Base-by-base conservation (phyloP, 805 yeast species). In the Metschnikowia baotianmanensis region DNA sequence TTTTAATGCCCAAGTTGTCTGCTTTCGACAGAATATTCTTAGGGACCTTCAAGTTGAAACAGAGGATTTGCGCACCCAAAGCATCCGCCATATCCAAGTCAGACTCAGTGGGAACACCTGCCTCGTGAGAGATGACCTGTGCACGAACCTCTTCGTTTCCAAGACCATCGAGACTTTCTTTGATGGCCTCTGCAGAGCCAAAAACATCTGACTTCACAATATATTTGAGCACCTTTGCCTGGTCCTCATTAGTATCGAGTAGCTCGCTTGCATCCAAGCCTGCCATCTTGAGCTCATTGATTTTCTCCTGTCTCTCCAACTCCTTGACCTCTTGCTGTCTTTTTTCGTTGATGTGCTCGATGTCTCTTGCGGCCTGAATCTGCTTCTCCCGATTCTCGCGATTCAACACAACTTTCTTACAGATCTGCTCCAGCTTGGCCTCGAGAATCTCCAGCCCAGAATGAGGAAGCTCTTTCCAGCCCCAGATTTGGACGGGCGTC, bases 101-200 rank as follows among this genome's bases (percentile, higher is more conserved):
- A 2, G 67, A 57, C 31, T 68, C 73, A 13, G 71, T 65, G 0
- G 96, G 80, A 3, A 82, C 68, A 21, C 98, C 98, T 6, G 90
- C 96, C 19, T 82, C 89, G 26, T 82, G 75, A 31, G 76, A 76
- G 3, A 93, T 62, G 1, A 91, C 80, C n/a, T 71, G 62, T 4
- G 89, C 77, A 45, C 71, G 69, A 6, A 91, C 91, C 56, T 86
- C 95, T 1, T 84, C 86, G 59, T 91, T 90, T 6, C 97, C 97
- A n/a, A 93, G 64, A 10, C 82, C 81, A 43, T 74, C 72, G 34
- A 93, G 78, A 51, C 91, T 80, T 59, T 90, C 96, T 27, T 69
- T 74, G 24, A 93, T 85, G 1, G 99, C 99, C 58, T 93, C 99
- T 0, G 86, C 85, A 0, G 98, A 90, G 0, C 99, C 99, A 51